phyloP scores from a whole-genome alignment of 179 eudicot genomes.

The Patellifolia procumbens region DNA sequence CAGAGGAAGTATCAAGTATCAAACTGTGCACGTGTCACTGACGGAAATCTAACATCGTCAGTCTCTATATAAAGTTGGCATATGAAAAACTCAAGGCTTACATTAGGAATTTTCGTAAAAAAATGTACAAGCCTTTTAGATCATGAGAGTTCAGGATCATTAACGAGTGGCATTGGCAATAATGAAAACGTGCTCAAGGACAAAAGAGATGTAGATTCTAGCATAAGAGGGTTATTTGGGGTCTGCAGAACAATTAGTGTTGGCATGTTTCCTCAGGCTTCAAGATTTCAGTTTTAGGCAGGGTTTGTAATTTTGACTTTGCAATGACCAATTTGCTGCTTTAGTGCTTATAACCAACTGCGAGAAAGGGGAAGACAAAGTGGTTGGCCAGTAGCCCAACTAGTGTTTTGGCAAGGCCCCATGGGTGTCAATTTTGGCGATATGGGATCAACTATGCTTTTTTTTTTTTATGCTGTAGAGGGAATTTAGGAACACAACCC shows the following conservation, averaged over 20 bases:
- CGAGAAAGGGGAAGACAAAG: background rate
- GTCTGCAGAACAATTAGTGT: background rate
- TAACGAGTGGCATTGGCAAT: background rate
- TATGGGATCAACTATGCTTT: background rate
- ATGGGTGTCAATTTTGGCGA: background rate
- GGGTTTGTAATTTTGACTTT: background rate
- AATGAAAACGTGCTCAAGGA: background rate
- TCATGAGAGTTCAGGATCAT: background rate
- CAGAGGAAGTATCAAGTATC: no score
- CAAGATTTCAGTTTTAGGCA: background rate
- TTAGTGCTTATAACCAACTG: background rate
- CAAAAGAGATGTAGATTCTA: no score
- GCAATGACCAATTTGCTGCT: background rate
- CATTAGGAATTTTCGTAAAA: no score
- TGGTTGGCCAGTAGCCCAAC: background rate
- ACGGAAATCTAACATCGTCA: no score
- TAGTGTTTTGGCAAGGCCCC: background rate
- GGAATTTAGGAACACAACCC: background rate
- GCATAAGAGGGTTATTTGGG: background rate
- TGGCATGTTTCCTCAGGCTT: background rate
- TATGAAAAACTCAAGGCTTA: no score
- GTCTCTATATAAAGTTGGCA: no score
- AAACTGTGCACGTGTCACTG: no score
- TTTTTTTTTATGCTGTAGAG: background rate
- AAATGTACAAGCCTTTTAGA: background rate